Conservation (phyloP, 2,329 filamentous ascomycete species). For the Chlorencoelia australis region DNA sequence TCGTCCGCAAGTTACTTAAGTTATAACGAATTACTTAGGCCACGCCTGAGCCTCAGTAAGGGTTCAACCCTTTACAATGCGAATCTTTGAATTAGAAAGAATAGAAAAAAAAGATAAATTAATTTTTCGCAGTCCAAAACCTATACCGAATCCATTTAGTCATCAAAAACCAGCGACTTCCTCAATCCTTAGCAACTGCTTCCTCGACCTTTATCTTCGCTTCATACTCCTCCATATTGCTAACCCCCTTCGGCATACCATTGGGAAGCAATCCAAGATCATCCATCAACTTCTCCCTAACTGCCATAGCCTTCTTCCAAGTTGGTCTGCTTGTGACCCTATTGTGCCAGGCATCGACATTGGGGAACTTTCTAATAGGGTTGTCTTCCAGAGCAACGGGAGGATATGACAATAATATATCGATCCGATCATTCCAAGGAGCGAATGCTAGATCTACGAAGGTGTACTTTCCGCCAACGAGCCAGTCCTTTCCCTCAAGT, state of each 20-base stretch:
- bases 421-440: conserved; percentile 16
- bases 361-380: not conserved
- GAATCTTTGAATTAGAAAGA: too few species aligned
- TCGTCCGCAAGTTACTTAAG: too few species aligned
- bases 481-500: conserved; percentile 18
- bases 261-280: conserved; percentile 3
- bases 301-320: conserved; percentile 2
- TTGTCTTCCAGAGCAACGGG: not conserved
- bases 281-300: conserved; percentile 1
- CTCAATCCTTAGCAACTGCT: too few species aligned
- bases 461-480: conserved; percentile 31
- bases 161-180: too few species aligned
- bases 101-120: too few species aligned
- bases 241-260: conserved; percentile 6
- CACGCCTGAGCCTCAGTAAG: too few species aligned
- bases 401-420: not conserved
- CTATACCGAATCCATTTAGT: too few species aligned
- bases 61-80: too few species aligned
- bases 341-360: conserved; percentile 5
- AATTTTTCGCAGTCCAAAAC: too few species aligned
- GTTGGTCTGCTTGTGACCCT: not conserved
- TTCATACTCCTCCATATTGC: conserved; percentile 3
- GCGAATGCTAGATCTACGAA: conserved; percentile 33
- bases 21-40: too few species aligned
- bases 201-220: conserved; percentile 2